These are phyloP conservation scores for Lizonia empirigonia DNA, from an alignment of 2,329 filamentous ascomycete species.

Conservation along the genomic window DNA sequence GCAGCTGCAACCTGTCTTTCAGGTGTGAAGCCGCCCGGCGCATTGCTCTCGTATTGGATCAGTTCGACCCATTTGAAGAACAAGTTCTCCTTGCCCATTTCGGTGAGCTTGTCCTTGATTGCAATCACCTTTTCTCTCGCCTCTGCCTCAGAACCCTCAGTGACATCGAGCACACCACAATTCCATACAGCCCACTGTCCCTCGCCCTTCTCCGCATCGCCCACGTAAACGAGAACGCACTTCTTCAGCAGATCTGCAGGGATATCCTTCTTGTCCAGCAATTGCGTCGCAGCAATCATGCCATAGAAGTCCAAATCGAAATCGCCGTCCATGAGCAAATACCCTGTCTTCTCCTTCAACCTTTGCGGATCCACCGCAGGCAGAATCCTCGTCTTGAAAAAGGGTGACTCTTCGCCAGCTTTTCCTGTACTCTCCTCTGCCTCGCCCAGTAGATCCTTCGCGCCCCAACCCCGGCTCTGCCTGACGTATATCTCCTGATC, in stretches of 20 bases:
- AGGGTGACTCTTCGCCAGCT: constrained; percentile 58
- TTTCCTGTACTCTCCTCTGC: constrained; percentile 53
- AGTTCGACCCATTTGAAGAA: constrained; percentile 95
- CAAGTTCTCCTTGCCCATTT: constrained; percentile 81
- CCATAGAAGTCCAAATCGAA: constrained; percentile 87
- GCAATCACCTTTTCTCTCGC: constrained; percentile 75
- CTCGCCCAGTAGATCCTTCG: constrained; percentile 58
- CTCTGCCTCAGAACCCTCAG: constrained; percentile 60
- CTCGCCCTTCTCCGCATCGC: constrained; percentile 44
- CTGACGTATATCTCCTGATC: constrained; percentile 81
- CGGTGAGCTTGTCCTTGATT: constrained; percentile 76
- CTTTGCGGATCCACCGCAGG: constrained; percentile 71
- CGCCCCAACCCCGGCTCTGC: constrained; percentile 75
- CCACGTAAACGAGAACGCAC: constrained; percentile 59
- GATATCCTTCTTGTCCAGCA: constrained; percentile 68
- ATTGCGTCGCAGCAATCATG: constrained; percentile 74
- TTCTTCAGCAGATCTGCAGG: constrained; percentile 71
- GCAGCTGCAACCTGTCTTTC: constrained; percentile 76
- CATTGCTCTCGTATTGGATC: constrained; percentile 83
- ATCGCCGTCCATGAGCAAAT: constrained; percentile 79
- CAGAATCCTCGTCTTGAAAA: constrained; percentile 67
- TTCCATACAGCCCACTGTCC: constrained; percentile 74
- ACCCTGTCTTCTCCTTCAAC: constrained; percentile 80
- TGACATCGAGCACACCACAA: constrained; percentile 57
- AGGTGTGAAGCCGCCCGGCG: constrained; percentile 76